These are phyloP conservation scores for Bipolaris bicolor DNA, from an alignment of 2,329 filamentous ascomycete genomes.

Conservation along the genomic window DNA sequence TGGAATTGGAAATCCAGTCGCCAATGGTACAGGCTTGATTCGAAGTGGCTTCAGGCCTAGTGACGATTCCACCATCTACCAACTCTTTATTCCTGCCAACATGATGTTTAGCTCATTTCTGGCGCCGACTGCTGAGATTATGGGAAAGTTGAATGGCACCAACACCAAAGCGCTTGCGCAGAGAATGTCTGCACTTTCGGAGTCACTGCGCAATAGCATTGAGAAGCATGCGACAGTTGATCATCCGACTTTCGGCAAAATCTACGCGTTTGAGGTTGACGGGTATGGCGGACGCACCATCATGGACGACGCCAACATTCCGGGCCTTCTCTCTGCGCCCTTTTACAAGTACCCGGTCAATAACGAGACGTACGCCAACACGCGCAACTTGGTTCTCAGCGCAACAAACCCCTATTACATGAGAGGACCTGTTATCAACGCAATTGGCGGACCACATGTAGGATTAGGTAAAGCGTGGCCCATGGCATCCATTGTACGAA, in stretches of 20 bases:
- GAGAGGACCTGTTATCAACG: slow-evolving; percentile 56
- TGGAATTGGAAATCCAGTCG: slow-evolving; percentile 58
- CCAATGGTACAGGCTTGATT: slow-evolving; percentile 56
- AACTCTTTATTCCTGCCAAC: slow-evolving; percentile 58
- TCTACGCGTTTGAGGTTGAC: slow-evolving; percentile 59
- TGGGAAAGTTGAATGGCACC: slow-evolving; percentile 53
- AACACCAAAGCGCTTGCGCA: slow-evolving; percentile 59
- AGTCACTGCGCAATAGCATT: slow-evolving; percentile 53
- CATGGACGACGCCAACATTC: slow-evolving; percentile 77
- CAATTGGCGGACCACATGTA: slow-evolving; percentile 57
- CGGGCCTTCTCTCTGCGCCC: slow-evolving; percentile 68
- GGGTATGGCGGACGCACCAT: slow-evolving; percentile 58
- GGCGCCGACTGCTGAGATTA: slow-evolving; percentile 58
- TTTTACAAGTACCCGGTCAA: slow-evolving; percentile 64
- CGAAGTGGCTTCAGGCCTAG: slow-evolving; percentile 58
- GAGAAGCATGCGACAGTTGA: slow-evolving; percentile 52
- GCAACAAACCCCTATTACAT: slow-evolving; percentile 58
- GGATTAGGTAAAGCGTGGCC: slow-evolving; percentile 58
- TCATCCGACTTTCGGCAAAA: slow-evolving; percentile 45
- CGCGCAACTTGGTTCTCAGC: slow-evolving; percentile 54
- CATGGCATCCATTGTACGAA: slow-evolving; percentile 59
- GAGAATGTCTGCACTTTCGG: slow-evolving; percentile 64
- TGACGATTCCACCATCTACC: slow-evolving; percentile 58
- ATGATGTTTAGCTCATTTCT: slow-evolving; percentile 78
- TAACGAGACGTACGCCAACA: slow-evolving; percentile 54